phyloP scores from a whole-genome alignment of 345 rosid species.

The Arabis hirsuta region DNA sequence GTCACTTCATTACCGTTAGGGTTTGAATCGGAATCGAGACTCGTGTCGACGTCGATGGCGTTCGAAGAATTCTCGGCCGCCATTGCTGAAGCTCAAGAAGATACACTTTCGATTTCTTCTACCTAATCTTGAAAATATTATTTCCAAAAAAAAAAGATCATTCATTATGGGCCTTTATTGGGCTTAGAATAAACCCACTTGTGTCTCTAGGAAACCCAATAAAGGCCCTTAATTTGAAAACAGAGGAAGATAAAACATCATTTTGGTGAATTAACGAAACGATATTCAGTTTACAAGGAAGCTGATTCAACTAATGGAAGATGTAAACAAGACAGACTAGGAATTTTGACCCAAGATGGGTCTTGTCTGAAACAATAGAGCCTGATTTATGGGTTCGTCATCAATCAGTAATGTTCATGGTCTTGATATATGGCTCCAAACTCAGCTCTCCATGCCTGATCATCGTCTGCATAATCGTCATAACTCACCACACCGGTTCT shows the following conservation, averaged over 20 bases:
- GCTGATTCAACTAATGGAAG: conserved; percentile 1
- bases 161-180: background rate
- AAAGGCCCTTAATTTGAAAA: background rate
- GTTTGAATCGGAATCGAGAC: conserved; percentile 41
- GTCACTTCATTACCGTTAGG: conserved; percentile 36
- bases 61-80: conserved; percentile 51
- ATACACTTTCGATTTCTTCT: conserved; percentile 5
- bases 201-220: background rate
- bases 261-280: conserved; percentile 20
- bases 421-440: conserved; percentile 89
- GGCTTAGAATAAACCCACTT: background rate
- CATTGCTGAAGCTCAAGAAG: conserved; percentile 33
- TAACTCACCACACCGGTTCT: conserved; percentile 34
- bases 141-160: background rate
- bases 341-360: conserved; percentile 35
- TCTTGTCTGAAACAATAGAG: conserved; percentile 15
- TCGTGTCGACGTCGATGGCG: conserved; percentile 33
- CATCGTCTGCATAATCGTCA: conserved; percentile 60
- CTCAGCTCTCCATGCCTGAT: conserved; percentile 96
- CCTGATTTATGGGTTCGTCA: background rate
- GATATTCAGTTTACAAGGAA: conserved; percentile 16
- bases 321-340: conserved; percentile 9
- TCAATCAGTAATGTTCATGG: conserved; percentile 45
- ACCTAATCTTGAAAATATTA: conserved; percentile 32
- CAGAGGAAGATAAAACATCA: conserved; percentile 1